Base-by-base conservation (phyloP, 176 grass and related monocot species). In the Oryza punctata region DNA sequence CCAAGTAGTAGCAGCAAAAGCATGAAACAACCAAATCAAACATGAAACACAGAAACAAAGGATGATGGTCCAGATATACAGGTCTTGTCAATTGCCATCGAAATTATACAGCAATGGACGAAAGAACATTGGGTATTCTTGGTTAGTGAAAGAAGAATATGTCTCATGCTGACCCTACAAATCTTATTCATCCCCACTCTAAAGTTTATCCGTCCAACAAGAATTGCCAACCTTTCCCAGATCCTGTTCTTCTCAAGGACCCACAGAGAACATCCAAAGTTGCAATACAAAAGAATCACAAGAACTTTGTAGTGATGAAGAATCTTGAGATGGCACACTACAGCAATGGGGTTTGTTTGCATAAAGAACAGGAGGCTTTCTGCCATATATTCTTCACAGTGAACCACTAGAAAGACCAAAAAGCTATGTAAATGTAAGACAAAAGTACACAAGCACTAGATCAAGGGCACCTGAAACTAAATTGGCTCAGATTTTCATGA, bases 191-290 rank as follows among this genome's bases (percentile, higher is more conserved):
- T n/a, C 10, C 70, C 72, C 19, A 69, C 37, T 57, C 35, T 21
- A n/a, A 80, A 54, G 75, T 78, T 68, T 19, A 57, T 70, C 65
- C n/a, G 1, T 76, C 63, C 59, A 18, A 76, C 25, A 46, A 38
- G 40, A 35, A 79, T 71, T 16, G 23, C 57, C 28, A 65, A 81
- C 19, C 81, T 91, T 91, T 91, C 50, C 61, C 32, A 70, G 35
- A 85, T 35, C 33, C 76, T 70, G 78, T 87, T 87, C 47, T 80
- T 52, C 75, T 2, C 1, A 54, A n/a, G 54, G 77, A 33, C 50
- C 63, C 64, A 67, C 18, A 15, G 3, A 73, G 16, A 23, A 46
- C 1, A 67, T 10, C 44, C 72, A 76, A 54, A 3, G 2, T 28
- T 67, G 61, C 28, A 1, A 9, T 35, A n/a, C 23, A 66, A 12